A percentile compares a stretch with the other conserved stretches of the same genome.
phyloP scores from a whole-genome alignment of 192 early-diverging fungal genomes.

The Backusella psychrophila region DNA sequence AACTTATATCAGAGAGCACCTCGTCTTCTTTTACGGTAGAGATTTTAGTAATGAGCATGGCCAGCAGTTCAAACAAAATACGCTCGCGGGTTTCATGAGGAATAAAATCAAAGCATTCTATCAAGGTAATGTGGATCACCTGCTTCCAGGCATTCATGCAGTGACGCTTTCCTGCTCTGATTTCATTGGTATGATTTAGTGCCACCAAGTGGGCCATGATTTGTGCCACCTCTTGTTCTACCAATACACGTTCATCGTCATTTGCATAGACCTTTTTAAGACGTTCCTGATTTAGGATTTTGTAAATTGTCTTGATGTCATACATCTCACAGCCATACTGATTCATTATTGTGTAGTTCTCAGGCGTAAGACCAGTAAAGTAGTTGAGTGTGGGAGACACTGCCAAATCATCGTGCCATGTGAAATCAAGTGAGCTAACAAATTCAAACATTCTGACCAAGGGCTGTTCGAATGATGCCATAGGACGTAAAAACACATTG shows the following conservation, averaged over 20 bases:
- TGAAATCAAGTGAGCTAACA: constrained; percentile 65
- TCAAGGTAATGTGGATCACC: constrained; percentile 70
- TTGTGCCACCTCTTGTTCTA: constrained; percentile 50
- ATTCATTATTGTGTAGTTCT: constrained; percentile 50
- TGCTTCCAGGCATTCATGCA: constrained; percentile 83
- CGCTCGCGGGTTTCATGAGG: constrained; percentile 57
- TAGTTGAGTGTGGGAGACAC: constrained; percentile 29
- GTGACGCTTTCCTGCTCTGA: constrained; percentile 62
- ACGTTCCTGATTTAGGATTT: constrained; percentile 41
- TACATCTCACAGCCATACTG: constrained; percentile 60
- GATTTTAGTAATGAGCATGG: constrained; percentile 56
- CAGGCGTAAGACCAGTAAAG: constrained; percentile 46
- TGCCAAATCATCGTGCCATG: constrained; percentile 35
- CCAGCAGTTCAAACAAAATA: constrained; percentile 66
- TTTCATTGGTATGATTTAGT: constrained; percentile 66
- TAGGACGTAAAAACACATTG: background rate
- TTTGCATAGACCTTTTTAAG: constrained; percentile 37
- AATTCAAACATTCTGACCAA: constrained; percentile 74
- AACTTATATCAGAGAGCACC: constrained; percentile 55
- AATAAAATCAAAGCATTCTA: constrained; percentile 59
- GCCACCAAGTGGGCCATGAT: constrained; percentile 65
- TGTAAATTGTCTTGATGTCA: constrained; percentile 69
- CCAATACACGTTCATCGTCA: constrained; percentile 45
- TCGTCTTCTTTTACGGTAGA: constrained; percentile 35
- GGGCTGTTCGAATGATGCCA: constrained; percentile 51